These are phyloP conservation scores for Axilococcus clingmanii DNA, from an alignment of 139 green algal genomes.

Conservation along the genomic window DNA sequence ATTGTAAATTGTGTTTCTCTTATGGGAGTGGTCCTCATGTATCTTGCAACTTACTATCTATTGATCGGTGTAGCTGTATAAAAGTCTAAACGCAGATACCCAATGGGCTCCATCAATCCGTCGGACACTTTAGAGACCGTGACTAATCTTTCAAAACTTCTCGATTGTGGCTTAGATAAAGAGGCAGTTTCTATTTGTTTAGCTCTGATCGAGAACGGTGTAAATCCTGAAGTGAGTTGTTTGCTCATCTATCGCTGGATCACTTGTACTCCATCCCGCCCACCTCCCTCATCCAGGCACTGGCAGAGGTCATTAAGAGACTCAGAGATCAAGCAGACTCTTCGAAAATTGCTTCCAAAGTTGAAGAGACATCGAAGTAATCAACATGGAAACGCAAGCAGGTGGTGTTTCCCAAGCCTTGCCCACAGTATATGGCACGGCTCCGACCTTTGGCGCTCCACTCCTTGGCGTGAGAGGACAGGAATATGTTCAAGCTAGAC, in stretches of 20 bases:
- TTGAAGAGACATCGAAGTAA: neutral
- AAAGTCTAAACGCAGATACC: too few relatives aligned
- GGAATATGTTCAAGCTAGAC: slow-evolving; percentile 28
- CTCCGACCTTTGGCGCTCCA: slow-evolving; percentile 6
- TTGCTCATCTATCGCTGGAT: too few relatives aligned
- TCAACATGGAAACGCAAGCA: neutral
- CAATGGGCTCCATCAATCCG: too few relatives aligned
- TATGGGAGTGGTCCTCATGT: too few relatives aligned
- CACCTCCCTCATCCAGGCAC: slow-evolving; percentile 29
- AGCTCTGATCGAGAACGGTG: slow-evolving; percentile 55
- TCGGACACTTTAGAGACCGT: slow-evolving; percentile 9
- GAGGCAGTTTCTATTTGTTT: slow-evolving; percentile 60
- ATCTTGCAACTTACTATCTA: too few relatives aligned
- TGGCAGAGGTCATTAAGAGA: slow-evolving; percentile 58
- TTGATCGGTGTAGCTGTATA: too few relatives aligned
- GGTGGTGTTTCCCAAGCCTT: neutral
- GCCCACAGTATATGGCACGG: neutral
- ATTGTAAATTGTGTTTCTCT: too few relatives aligned
- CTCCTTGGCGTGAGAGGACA: slow-evolving; percentile 15
- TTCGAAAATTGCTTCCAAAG: neutral
- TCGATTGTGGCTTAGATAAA: slow-evolving; percentile 50
- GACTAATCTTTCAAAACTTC: slow-evolving; percentile 17
- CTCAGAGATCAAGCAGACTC: slow-evolving; percentile 44
- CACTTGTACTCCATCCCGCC: slow-evolving; percentile 4
- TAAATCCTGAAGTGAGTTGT: slow-evolving; percentile 80